phyloP scores from a whole-genome alignment of 257 asterid genomes.

The Scutellaria minor region DNA sequence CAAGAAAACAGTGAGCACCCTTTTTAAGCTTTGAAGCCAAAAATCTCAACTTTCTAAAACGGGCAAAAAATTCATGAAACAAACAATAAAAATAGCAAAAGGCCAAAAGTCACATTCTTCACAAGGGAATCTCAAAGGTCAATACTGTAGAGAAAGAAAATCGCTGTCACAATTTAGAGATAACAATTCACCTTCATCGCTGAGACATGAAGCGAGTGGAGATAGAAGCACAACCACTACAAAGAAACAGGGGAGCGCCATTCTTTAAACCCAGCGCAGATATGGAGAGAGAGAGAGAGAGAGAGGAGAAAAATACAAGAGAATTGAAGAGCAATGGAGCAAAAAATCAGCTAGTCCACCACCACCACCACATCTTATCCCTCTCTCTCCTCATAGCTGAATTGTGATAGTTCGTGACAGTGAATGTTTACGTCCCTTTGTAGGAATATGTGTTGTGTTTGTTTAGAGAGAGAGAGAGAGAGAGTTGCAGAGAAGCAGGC shows the following conservation, averaged over 20 bases:
- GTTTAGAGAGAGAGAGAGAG: conserved; percentile 30
- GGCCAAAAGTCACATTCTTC: conserved; percentile 32
- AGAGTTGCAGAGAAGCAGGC: conserved; percentile 65
- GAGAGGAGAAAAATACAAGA: not conserved
- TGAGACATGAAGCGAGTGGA: conserved; percentile 55
- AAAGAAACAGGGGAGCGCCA: conserved; percentile 27
- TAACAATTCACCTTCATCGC: conserved; percentile 57
- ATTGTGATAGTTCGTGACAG: conserved; percentile 38
- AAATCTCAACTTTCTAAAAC: conserved; percentile 40
- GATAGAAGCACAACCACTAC: conserved; percentile 33
- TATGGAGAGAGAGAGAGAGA: not conserved
- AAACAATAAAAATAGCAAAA: conserved; percentile 27
- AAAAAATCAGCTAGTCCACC: conserved; percentile 13
- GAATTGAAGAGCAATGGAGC: not conserved
- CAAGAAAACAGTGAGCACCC: conserved; percentile 24
- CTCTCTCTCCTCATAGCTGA: conserved; percentile 28
- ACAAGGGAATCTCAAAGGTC: conserved; percentile 24
- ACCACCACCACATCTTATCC: conserved; percentile 25
- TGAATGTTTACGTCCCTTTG: conserved; percentile 18
- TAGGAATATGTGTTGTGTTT: conserved; percentile 42
- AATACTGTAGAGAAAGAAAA: not conserved
- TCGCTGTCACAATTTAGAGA: not conserved
- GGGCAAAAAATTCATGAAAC: conserved; percentile 20
- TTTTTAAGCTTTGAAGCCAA: conserved; percentile 32
- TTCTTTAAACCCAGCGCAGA: not conserved